Percentiles rank a stretch among this genome's conserved stretches.
phyloP scores from a whole-genome alignment of 352 stramenopile genomes.

The Phytophthora cactorum region DNA sequence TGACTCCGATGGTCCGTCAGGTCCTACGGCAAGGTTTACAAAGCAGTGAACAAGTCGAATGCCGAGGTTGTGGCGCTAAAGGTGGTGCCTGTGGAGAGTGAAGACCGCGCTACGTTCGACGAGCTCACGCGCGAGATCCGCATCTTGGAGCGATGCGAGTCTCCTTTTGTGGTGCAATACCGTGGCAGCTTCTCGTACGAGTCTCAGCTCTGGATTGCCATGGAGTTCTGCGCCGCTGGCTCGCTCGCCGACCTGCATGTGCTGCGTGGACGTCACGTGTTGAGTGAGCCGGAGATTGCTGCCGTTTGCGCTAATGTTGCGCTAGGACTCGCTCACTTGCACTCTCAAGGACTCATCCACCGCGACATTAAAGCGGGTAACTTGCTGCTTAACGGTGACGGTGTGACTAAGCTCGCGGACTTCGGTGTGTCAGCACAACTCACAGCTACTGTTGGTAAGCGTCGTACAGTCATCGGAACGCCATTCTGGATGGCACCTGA shows the following conservation, averaged over 20 bases:
- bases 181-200: conserved; percentile 82
- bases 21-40: conserved; percentile 88
- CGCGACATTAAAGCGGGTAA: conserved; percentile 91
- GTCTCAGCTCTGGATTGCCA: conserved; percentile 84
- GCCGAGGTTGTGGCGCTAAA: conserved; percentile 84
- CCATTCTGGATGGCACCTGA: conserved; percentile 94
- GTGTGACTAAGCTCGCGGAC: conserved; percentile 85
- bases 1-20: conserved; percentile 17
- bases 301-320: conserved; percentile 73
- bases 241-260: conserved; percentile 85
- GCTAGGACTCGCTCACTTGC: conserved; percentile 82
- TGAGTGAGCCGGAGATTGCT: conserved; percentile 77
- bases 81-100: conserved; percentile 83
- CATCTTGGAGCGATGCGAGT: conserved; percentile 83
- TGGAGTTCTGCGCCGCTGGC: conserved; percentile 89
- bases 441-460: conserved; percentile 91
- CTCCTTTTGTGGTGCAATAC: conserved; percentile 88
- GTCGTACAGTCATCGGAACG: conserved; percentile 90
- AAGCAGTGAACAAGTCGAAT: conserved; percentile 64
- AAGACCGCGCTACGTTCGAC: conserved; percentile 60
- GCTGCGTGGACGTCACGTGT: conserved; percentile 45
- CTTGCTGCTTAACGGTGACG: conserved; percentile 74
- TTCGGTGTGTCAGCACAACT: conserved; percentile 92
- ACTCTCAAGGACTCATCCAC: conserved; percentile 82
- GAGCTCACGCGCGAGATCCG: conserved; percentile 87